Evolutionary conservation across 148 eudicot genomes (phyloP).

Genomic region (Polygonum maritimum): DNA sequence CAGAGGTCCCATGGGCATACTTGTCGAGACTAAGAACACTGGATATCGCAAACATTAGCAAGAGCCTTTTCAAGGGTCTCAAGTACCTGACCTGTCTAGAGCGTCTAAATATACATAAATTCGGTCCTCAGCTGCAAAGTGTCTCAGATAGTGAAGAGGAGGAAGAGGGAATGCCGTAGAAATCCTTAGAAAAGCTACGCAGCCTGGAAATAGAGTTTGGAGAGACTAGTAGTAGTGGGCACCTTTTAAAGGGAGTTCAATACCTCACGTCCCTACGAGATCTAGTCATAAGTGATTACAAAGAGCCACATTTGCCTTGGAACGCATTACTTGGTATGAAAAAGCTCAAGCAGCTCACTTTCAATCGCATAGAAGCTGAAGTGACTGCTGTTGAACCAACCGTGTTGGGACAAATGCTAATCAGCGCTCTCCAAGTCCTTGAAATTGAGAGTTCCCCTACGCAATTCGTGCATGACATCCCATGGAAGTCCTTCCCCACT

Average conservation of each 20-base stretch:
- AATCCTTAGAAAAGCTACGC: neutral
- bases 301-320: neutral
- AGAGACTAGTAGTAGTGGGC: neutral
- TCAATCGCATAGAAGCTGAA: neutral
- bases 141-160: neutral
- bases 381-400: neutral
- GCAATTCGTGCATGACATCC: neutral
- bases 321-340: neutral
- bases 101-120: neutral
- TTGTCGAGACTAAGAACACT: neutral
- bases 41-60: neutral
- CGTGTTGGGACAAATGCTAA: neutral
- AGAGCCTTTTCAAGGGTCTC: neutral
- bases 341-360: neutral
- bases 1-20: too few relatives aligned
- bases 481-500: neutral
- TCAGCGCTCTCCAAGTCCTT: neutral
- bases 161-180: neutral
- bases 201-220: neutral
- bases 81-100: neutral
- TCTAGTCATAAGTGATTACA: neutral
- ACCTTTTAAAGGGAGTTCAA: neutral
- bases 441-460: neutral
- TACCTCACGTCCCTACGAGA: neutral
- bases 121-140: neutral